Conservation (phyloP, 306 rosid species). For the Spatholobus suberectus region DNA sequence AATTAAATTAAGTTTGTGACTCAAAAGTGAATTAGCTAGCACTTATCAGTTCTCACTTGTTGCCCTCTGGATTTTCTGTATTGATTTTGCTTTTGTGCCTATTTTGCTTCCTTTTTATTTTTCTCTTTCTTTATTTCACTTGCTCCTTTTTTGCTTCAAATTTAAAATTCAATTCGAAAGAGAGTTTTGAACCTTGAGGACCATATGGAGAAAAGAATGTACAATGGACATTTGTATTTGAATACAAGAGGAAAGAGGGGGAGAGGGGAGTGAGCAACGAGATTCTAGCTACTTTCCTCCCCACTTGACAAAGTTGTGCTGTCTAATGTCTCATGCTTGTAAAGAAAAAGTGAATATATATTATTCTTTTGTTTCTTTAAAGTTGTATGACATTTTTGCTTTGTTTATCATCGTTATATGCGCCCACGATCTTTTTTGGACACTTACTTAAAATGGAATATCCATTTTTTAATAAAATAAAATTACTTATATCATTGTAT, state of each 20-base stretch:
- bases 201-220: constrained; percentile 32
- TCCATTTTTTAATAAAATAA: neutral
- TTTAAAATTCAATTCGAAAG: constrained; percentile 41
- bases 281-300: constrained; percentile 48
- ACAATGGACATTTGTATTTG: constrained; percentile 15
- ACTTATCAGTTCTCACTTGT: constrained; percentile 8
- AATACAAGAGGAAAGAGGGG: constrained; percentile 15
- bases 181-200: constrained; percentile 36
- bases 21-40: constrained; percentile 36
- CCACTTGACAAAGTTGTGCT: constrained; percentile 51
- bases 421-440: constrained; percentile 23
- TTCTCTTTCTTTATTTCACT: neutral
- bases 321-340: constrained; percentile 38
- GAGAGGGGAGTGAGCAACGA: neutral
- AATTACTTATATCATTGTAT: neutral
- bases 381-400: constrained; percentile 20
- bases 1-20: constrained; percentile 18
- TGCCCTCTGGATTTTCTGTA: neutral
- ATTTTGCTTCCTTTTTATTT: neutral
- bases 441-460: neutral
- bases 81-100: constrained; percentile 44
- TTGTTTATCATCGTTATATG: constrained; percentile 41
- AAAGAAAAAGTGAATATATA: constrained; percentile 14
- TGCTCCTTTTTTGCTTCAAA: constrained; percentile 19
- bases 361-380: constrained; percentile 46